Percentiles rank a stretch among this genome's conserved stretches.
Conservation (phyloP, 148 eudicot genomes). For the Mesembryanthemum crystallinum region DNA sequence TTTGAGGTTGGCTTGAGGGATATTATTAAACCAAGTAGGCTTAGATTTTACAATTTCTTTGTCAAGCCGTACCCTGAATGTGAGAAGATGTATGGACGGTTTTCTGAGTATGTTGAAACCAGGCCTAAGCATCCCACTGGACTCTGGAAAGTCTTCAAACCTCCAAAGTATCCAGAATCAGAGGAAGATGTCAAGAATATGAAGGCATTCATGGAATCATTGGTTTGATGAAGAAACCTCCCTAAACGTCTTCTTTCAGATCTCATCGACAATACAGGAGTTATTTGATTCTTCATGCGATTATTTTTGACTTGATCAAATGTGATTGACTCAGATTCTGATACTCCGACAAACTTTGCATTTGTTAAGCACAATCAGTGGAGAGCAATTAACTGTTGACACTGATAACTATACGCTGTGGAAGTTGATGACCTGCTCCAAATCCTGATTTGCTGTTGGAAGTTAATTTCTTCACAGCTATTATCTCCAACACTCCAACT, state of each 20-base stretch:
- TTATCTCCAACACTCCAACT: too few relatives aligned
- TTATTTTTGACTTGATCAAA: not conserved
- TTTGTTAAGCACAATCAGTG: not conserved
- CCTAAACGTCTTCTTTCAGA: not conserved
- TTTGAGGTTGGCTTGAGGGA: slow-evolving; percentile 66
- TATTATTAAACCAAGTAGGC: slow-evolving; percentile 65
- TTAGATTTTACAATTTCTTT: slow-evolving; percentile 72
- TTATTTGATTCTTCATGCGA: not conserved
- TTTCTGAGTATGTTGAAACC: slow-evolving; percentile 36
- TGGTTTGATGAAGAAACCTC: slow-evolving; percentile 22
- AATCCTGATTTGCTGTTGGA: not conserved
- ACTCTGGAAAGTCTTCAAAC: slow-evolving; percentile 75
- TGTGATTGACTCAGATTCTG: not conserved
- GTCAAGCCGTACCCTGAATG: slow-evolving; percentile 97
- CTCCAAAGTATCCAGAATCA: slow-evolving; percentile 37
- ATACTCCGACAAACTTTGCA: not conserved
- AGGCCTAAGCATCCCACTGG: slow-evolving; percentile 64
- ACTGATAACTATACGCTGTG: not conserved
- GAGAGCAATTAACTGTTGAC: not conserved
- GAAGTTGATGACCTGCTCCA: not conserved
- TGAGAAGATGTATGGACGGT: slow-evolving; percentile 70
- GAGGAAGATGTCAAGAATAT: slow-evolving; percentile 52
- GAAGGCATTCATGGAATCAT: slow-evolving; percentile 47
- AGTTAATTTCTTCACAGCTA: too few relatives aligned
- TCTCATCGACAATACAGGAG: not conserved